Conservation (phyloP, 371 early-diverging fungal species). For the Lichtheimia corymbifera region DNA sequence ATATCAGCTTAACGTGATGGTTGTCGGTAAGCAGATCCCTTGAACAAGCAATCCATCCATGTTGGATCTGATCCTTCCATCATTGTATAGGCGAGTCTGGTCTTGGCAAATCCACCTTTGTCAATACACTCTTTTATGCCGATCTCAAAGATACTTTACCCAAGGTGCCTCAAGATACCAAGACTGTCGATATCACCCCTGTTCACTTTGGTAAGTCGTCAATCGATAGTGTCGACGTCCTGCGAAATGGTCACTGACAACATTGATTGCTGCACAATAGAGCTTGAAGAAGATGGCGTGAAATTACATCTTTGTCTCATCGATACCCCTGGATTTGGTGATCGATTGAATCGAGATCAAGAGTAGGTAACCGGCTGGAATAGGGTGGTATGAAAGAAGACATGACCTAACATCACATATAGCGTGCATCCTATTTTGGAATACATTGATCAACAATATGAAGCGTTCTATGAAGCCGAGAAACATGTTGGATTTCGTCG, state of each 20-base stretch:
- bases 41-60: not conserved
- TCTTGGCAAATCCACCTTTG: slow-evolving; percentile 91
- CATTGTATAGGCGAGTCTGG: slow-evolving; percentile 75
- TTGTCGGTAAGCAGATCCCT: slow-evolving; percentile 67
- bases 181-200: slow-evolving; percentile 75
- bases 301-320: slow-evolving; percentile 85
- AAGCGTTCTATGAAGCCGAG: slow-evolving; percentile 90
- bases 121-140: slow-evolving; percentile 86
- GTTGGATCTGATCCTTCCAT: not conserved
- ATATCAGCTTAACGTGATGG: slow-evolving; percentile 77
- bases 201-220: slow-evolving; percentile 58
- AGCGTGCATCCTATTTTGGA: slow-evolving; percentile 79
- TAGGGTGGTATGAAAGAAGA: not conserved
- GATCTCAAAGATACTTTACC: slow-evolving; percentile 65
- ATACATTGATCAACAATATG: slow-evolving; percentile 92
- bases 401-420: not conserved
- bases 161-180: slow-evolving; percentile 51
- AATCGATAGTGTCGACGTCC: not conserved
- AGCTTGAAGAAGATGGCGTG: slow-evolving; percentile 90
- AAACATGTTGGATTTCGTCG: slow-evolving; percentile 80
- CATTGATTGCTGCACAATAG: slow-evolving; percentile 34
- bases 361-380: slow-evolving; percentile 54
- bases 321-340: slow-evolving; percentile 97
- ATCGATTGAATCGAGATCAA: slow-evolving; percentile 73
- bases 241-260: not conserved